Conservation (phyloP, 768 basidiomycete species). For the Boletus edulis region DNA sequence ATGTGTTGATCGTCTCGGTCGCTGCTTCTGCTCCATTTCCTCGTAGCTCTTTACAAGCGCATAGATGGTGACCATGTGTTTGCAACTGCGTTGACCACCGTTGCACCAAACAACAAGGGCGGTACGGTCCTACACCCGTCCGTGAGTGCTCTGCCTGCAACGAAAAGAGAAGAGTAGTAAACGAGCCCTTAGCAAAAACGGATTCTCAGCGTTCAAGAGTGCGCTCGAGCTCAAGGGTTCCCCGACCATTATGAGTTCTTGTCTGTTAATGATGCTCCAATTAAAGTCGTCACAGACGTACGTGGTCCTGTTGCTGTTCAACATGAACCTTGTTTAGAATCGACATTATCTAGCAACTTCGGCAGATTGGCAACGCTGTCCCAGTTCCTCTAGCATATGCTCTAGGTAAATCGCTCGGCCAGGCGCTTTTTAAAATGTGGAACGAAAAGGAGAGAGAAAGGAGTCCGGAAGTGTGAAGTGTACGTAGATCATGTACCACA, state of each 20-base stretch:
- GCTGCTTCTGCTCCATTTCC: constrained; percentile 3
- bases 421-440: constrained; percentile 48
- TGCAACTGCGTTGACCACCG: constrained; percentile 60
- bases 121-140: constrained; percentile 44
- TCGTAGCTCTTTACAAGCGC: constrained; percentile 54
- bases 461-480: constrained; percentile 40
- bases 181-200: constrained; percentile 58
- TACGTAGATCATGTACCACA: neutral
- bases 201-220: constrained; percentile 62
- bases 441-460: constrained; percentile 40
- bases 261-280: constrained; percentile 39
- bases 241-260: constrained; percentile 67
- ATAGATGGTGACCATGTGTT: constrained; percentile 53
- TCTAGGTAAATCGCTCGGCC: constrained; percentile 47
- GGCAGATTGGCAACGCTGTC: constrained; percentile 81
- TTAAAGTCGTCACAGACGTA: constrained; percentile 50
- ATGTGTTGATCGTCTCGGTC: constrained; percentile 6
- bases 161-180: neutral
- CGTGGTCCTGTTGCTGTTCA: constrained; percentile 20
- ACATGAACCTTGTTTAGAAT: neutral
- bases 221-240: constrained; percentile 76
- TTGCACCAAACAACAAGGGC: constrained; percentile 51
- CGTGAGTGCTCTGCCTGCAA: constrained; percentile 26
- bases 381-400: constrained; percentile 68
- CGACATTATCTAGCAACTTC: constrained; percentile 51